Evolutionary conservation across 768 basidiomycete species (phyloP).

Genomic region (Tephrocybe sp.): DNA sequence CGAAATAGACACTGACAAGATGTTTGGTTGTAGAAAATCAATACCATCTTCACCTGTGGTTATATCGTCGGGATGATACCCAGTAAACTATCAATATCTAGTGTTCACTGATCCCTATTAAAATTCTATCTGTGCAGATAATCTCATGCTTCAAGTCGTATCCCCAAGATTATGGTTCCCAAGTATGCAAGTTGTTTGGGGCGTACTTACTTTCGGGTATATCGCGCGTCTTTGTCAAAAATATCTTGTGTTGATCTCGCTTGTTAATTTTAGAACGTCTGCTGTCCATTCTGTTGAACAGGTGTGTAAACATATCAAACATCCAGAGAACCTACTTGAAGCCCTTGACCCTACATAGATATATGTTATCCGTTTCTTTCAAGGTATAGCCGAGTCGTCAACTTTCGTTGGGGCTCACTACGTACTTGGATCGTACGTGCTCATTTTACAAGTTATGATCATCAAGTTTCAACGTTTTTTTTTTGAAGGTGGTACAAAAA

Average conservation of each 20-base stretch:
- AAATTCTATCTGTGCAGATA: too few species aligned
- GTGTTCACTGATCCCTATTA: neutral
- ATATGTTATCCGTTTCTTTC: slow-evolving; percentile 69
- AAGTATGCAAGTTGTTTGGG: slow-evolving; percentile 63
- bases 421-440: slow-evolving; percentile 64
- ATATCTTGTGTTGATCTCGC: slow-evolving; percentile 7
- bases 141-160: slow-evolving; percentile 62
- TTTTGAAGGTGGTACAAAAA: slow-evolving; percentile 62
- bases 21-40: slow-evolving; percentile 46
- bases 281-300: slow-evolving; percentile 53
- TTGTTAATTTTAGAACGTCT: slow-evolving; percentile 46
- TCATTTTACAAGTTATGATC: neutral
- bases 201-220: slow-evolving; percentile 61
- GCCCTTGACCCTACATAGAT: slow-evolving; percentile 36
- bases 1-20: neutral
- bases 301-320: slow-evolving; percentile 26
- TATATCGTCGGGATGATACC: slow-evolving; percentile 76
- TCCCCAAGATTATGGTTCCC: slow-evolving; percentile 68
- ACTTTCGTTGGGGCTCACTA: slow-evolving; percentile 78
- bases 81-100: slow-evolving; percentile 31
- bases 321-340: neutral
- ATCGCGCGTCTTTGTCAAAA: slow-evolving; percentile 5
- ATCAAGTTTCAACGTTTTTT: neutral
- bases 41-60: slow-evolving; percentile 70
- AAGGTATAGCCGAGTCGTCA: slow-evolving; percentile 70